These are phyloP conservation scores for Trichosporon sp. DNA, from an alignment of 1,284 basidiomycete genomes.

Conservation along the genomic window DNA sequence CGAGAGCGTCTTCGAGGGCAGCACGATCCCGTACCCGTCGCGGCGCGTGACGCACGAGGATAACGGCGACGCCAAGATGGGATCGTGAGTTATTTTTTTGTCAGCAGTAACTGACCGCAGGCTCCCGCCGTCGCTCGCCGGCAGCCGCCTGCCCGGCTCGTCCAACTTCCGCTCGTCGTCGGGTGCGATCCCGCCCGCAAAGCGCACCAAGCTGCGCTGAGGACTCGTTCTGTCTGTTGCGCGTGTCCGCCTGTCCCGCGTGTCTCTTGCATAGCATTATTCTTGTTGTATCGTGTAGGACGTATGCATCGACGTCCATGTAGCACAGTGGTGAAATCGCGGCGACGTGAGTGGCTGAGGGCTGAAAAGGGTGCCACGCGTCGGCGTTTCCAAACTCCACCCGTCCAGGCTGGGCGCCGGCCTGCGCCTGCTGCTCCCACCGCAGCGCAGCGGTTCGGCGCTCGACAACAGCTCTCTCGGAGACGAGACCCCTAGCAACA, in stretches of 20 bases:
- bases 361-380: neutral
- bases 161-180: slow-evolving; percentile 44
- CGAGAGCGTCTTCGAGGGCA: slow-evolving; percentile 47
- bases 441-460: neutral
- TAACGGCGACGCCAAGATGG: slow-evolving; percentile 51
- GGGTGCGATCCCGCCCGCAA: slow-evolving; percentile 21
- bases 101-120: slow-evolving; percentile 18
- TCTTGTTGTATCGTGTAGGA: slow-evolving; percentile 5
- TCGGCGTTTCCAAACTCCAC: slow-evolving; percentile 6
- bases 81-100: slow-evolving; percentile 36
- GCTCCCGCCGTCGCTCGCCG: slow-evolving; percentile 40
- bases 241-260: neutral
- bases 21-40: slow-evolving; percentile 50
- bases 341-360: neutral
- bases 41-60: slow-evolving; percentile 56
- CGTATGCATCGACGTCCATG: neutral
- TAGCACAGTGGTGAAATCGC: neutral
- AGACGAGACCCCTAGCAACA: neutral
- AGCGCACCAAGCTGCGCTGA: slow-evolving; percentile 33
- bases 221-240: neutral
- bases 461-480: neutral
- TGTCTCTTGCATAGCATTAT: slow-evolving; percentile 6
- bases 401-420: neutral
- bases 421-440: neutral
- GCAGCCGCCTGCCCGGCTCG: slow-evolving; percentile 38